These are phyloP conservation scores for Tilletia setariae DNA, from an alignment of 1,284 basidiomycete species.

Conservation along the genomic window DNA sequence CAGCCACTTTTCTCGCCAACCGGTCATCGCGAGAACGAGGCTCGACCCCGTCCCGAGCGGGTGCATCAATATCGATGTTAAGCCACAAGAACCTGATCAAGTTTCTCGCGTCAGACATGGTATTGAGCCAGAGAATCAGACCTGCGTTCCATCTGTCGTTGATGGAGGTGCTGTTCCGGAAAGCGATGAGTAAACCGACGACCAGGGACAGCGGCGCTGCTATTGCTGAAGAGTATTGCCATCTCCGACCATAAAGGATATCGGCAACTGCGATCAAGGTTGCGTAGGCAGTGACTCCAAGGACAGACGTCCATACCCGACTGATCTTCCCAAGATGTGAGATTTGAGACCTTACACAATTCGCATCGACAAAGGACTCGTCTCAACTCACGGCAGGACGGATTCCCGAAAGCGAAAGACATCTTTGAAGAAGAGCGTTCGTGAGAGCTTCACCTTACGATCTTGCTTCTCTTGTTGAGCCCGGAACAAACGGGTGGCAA, in stretches of 20 bases:
- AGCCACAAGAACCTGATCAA: constrained; percentile 73
- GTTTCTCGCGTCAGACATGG: constrained; percentile 61
- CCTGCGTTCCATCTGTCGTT: constrained; percentile 73
- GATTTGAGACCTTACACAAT: constrained; percentile 50
- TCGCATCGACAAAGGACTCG: neutral
- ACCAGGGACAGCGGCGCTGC: constrained; percentile 83
- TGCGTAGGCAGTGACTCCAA: constrained; percentile 76
- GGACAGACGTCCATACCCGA: constrained; percentile 64
- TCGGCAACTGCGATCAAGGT: constrained; percentile 62
- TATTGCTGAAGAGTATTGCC: constrained; percentile 69
- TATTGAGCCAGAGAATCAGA: constrained; percentile 68
- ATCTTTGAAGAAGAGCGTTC: constrained; percentile 10
- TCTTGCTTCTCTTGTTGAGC: constrained; percentile 11
- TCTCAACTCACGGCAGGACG: neutral
- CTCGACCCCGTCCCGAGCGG: neutral
- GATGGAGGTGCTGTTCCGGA: constrained; percentile 55
- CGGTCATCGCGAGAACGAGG: constrained; percentile 5
- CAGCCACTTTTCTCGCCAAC: neutral
- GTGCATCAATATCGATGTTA: constrained; percentile 59
- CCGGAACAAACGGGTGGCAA: neutral
- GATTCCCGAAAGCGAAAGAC: constrained; percentile 3
- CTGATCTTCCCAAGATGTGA: constrained; percentile 60
- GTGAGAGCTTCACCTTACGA: constrained; percentile 4
- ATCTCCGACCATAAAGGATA: constrained; percentile 60
- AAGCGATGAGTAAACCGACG: constrained; percentile 61